These are phyloP conservation scores for Isabelozyma pseudorhagii DNA, from an alignment of 805 yeast species.

Conservation along the genomic window DNA sequence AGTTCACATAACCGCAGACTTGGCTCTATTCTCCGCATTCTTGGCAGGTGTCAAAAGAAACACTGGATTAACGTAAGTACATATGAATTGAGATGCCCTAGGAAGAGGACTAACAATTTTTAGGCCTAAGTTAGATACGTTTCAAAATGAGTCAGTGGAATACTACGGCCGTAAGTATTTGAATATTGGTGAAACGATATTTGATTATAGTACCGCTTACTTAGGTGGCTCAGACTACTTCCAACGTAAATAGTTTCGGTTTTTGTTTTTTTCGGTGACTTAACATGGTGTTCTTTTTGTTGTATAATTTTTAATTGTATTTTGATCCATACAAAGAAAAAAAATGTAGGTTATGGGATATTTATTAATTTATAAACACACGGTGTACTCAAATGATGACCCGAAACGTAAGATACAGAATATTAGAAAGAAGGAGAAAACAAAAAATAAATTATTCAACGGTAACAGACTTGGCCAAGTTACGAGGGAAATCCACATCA, in stretches of 20 bases:
- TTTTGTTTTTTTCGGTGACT: not conserved
- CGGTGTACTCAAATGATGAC: not conserved
- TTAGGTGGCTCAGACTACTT: constrained; percentile 75
- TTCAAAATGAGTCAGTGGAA: constrained; percentile 44
- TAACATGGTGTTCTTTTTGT: not conserved
- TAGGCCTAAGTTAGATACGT: constrained; percentile 45
- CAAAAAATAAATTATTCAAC: constrained; percentile 60
- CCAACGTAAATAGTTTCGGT: constrained; percentile 44
- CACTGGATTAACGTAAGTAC: constrained; percentile 52
- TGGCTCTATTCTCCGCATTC: constrained; percentile 61
- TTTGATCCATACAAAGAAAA: not conserved
- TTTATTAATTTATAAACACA: not conserved
- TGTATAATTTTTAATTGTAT: not conserved
- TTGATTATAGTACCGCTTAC: constrained; percentile 67
- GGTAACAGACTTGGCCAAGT: constrained; percentile 96
- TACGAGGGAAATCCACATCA: constrained; percentile 98
- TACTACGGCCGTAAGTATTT: constrained; percentile 64
- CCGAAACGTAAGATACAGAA: not conserved
- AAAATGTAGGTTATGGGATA: not conserved
- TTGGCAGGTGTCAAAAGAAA: constrained; percentile 71
- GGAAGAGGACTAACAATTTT: constrained; percentile 1
- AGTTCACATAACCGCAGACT: constrained; percentile 56
- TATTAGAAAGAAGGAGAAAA: not conserved
- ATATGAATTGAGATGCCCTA: not conserved
- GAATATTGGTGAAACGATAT: constrained; percentile 79